Percentiles rank a stretch among this genome's conserved stretches.
phyloP scores from a whole-genome alignment of 495 filamentous ascomycete genomes.

The Penicillium argentinense region DNA sequence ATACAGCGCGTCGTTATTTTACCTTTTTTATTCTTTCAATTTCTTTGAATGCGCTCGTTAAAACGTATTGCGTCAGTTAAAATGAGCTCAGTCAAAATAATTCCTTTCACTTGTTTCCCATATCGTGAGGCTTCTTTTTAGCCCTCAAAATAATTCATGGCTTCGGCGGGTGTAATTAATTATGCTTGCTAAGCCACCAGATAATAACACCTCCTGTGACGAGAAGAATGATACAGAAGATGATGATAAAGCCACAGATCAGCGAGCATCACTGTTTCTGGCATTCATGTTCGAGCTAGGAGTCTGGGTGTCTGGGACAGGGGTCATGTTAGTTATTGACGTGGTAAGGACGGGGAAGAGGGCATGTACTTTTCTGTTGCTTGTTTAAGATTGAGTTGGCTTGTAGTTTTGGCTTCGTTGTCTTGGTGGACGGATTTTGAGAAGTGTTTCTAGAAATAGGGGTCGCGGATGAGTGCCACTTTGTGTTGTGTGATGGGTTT shows the following conservation, averaged over 20 bases:
- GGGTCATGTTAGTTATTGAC: slow-evolving; percentile 1
- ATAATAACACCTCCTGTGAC: slow-evolving; percentile 31
- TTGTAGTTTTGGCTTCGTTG: slow-evolving; percentile 29
- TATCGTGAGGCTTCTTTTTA: too few relatives aligned
- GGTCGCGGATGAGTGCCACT: slow-evolving; percentile 55
- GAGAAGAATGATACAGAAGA: slow-evolving; percentile 27
- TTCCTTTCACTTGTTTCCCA: too few relatives aligned
- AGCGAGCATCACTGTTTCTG: slow-evolving; percentile 33
- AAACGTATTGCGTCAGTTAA: too few relatives aligned
- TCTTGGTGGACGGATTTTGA: slow-evolving; percentile 56
- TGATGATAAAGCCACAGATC: slow-evolving; percentile 36
- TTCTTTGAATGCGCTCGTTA: too few relatives aligned
- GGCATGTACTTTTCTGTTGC: slow-evolving; percentile 17
- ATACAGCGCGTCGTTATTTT: too few relatives aligned
- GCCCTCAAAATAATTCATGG: too few relatives aligned
- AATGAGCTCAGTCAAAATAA: too few relatives aligned
- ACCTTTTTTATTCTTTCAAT: too few relatives aligned
- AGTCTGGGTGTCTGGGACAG: slow-evolving; percentile 19
- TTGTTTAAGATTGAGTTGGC: slow-evolving; percentile 12
- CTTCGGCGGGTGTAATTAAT: slow-evolving; percentile 33
- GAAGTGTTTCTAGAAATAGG: slow-evolving; percentile 64
- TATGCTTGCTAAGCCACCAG: slow-evolving; percentile 41
- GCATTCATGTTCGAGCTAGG: slow-evolving; percentile 36
- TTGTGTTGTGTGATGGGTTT: too few relatives aligned
- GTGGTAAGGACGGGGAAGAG: background rate